Base-by-base conservation (phyloP, 495 filamentous ascomycete species). In the Penicillium paradoxum region DNA sequence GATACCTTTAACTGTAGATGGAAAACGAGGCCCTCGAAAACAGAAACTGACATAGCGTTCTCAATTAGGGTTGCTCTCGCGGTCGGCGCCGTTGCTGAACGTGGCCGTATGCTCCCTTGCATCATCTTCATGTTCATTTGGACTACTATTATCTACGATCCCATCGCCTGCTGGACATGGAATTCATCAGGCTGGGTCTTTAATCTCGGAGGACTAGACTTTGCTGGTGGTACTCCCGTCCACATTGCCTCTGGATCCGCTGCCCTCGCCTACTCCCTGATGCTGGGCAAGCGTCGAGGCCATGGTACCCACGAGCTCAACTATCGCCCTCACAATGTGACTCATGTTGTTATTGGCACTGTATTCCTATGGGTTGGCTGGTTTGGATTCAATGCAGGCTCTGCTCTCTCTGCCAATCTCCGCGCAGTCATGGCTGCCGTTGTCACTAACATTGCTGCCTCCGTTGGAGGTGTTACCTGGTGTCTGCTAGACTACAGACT, bases 361-460 rank as follows among this genome's bases (percentile, higher is more conserved):
- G 91, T 97, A 45, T 97, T 98, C 78, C 85, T 98, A 39, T 98
- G 93, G 93, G 90, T 97, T 42, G 93, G 93, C 24, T 98, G 93
- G 93, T 97, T 97, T 66, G 93, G 93, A 45, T 98, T 98, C 82
- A 98, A 98, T 65, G 93, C 88, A 47, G 93, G 93, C 53, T 89
- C 85, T 19, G 93, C 92, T n/a, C 79, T 96, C 34, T 79, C 83
- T 37, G 91, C 91, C 54, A 97, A 95, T 72, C 71, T 95, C 70
- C 86, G 93, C 25, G 59, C 93, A 49, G 76, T 79, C 32, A 81
- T 81, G 78, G 78, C 78, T 40, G 77, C 77, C 18, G 76, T 80
- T n/a, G 75, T 79, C 22, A 81, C 78, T 46, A 81, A 81, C 60
- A 63, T 81, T 18, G 74, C 78, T 47, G 78, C 78, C 37, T 73